phyloP scores from a whole-genome alignment of 164 flowering plant species.

The Akebia trifoliata region DNA sequence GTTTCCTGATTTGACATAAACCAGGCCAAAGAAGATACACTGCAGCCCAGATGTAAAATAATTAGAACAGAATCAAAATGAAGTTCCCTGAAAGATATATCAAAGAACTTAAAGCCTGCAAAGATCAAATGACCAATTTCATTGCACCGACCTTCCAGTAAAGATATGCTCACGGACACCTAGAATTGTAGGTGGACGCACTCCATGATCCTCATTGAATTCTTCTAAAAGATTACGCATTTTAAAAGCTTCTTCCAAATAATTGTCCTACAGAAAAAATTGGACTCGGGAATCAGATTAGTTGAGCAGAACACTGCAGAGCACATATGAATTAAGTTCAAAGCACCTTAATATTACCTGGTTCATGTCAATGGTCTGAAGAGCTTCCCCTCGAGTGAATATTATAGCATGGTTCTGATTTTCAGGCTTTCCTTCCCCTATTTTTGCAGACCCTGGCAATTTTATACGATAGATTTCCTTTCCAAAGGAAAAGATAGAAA shows the following conservation, averaged over 20 bases:
- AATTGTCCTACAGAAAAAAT: conserved; percentile 66
- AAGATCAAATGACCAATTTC: conserved; percentile 3
- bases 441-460: conserved; percentile 84
- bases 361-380: conserved; percentile 98
- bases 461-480: conserved; percentile 96
- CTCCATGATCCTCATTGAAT: conserved; percentile 87
- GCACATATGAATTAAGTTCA: background rate
- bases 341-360: conserved; percentile 42
- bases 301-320: background rate
- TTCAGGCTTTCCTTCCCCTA: conserved; percentile 99
- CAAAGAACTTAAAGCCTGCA: background rate
- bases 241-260: conserved; percentile 99
- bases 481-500: conserved; percentile 6
- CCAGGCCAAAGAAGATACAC: conserved; percentile 99
- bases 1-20: conserved; percentile 99
- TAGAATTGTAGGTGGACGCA: conserved; percentile 82
- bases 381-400: conserved; percentile 94
- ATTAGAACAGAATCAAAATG: conserved; percentile 14
- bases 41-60: conserved; percentile 28
- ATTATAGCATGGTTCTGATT: conserved; percentile 98
- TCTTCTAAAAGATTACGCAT: conserved; percentile 98
- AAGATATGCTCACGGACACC: conserved; percentile 98
- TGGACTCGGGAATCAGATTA: conserved; percentile 1
- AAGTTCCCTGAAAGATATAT: background rate
- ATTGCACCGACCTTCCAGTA: conserved; percentile 75